Percentiles rank a stretch among this genome's conserved stretches.
phyloP scores from a whole-genome alignment of 805 yeast species.

The Kuraishia piskuri region DNA sequence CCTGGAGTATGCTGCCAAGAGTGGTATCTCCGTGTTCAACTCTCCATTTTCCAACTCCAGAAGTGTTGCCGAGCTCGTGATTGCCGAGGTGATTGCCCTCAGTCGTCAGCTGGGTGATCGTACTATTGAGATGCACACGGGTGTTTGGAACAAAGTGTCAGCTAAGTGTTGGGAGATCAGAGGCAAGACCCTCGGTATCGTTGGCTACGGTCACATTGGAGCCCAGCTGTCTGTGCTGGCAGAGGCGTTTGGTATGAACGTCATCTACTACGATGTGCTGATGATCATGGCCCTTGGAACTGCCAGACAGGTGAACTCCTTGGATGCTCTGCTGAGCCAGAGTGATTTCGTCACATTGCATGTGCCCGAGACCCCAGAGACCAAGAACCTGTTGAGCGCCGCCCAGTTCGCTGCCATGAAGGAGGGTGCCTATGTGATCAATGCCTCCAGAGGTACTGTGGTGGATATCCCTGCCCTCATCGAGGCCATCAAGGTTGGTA shows the following conservation, averaged over 20 bases:
- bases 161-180: conserved; percentile 98
- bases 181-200: conserved; percentile 94
- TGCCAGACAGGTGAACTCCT: conserved; percentile 82
- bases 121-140: conserved; percentile 90
- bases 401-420: conserved; percentile 95
- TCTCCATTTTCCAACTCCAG: conserved; percentile 98
- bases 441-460: conserved; percentile 97
- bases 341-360: conserved; percentile 91
- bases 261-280: conserved; percentile 81
- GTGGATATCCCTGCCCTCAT: conserved; percentile 92
- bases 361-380: conserved; percentile 91
- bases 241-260: conserved; percentile 96
- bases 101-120: conserved; percentile 98
- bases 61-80: conserved; percentile 95
- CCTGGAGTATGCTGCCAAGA: conserved; percentile 80
- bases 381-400: conserved; percentile 79
- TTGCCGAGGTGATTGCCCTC: conserved; percentile 86
- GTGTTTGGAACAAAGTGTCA: conserved; percentile 95
- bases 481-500: conserved; percentile 85
- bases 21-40: conserved; percentile 94
- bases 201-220: conserved; percentile 98
- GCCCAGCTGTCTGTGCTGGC: conserved; percentile 94
- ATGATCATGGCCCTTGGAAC: conserved; percentile 97
- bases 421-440: conserved; percentile 88
- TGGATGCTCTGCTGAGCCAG: conserved; percentile 69